phyloP scores from a whole-genome alignment of 306 rosid species.

The Vigna nakashimae region DNA sequence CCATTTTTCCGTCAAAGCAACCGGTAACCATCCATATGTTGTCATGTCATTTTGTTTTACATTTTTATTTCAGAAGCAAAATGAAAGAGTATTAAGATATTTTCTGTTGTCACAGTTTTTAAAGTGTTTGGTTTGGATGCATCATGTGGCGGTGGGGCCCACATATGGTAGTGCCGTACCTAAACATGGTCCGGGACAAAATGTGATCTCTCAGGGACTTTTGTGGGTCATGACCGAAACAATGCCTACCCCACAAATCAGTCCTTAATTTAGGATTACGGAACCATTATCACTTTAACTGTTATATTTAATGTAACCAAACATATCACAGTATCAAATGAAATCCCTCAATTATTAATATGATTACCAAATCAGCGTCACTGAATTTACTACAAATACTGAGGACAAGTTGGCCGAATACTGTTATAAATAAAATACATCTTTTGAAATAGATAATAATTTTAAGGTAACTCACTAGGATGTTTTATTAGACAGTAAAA shows the following conservation, averaged over 20 bases:
- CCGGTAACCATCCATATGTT: not conserved
- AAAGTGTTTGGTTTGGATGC: slow-evolving; percentile 30
- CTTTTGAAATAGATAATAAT: too few relatives aligned
- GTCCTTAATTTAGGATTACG: slow-evolving; percentile 42
- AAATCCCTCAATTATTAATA: not conserved
- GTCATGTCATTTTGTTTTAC: not conserved
- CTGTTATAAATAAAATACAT: too few relatives aligned
- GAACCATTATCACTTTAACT: slow-evolving; percentile 24
- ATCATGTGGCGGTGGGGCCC: slow-evolving; percentile 49
- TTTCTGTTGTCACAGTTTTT: not conserved
- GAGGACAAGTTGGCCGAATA: not conserved
- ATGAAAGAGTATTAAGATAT: slow-evolving; percentile 18
- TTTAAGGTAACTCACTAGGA: too few relatives aligned
- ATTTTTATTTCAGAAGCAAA: not conserved
- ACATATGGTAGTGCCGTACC: slow-evolving; percentile 36
- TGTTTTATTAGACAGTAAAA: too few relatives aligned
- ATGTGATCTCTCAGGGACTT: slow-evolving; percentile 44
- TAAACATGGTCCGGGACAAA: slow-evolving; percentile 37
- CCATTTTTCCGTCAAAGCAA: slow-evolving; percentile 43
- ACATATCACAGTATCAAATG: not conserved
- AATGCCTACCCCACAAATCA: slow-evolving; percentile 45
- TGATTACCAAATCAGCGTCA: not conserved
- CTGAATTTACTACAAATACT: too few relatives aligned
- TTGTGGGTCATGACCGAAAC: slow-evolving; percentile 47
- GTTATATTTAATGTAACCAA: not conserved